Evolutionary conservation across 1,284 basidiomycete species (phyloP), one percentile per base, ranked within the genome.

Genomic region (Anthracocystis panici-leucophaei): DNA sequence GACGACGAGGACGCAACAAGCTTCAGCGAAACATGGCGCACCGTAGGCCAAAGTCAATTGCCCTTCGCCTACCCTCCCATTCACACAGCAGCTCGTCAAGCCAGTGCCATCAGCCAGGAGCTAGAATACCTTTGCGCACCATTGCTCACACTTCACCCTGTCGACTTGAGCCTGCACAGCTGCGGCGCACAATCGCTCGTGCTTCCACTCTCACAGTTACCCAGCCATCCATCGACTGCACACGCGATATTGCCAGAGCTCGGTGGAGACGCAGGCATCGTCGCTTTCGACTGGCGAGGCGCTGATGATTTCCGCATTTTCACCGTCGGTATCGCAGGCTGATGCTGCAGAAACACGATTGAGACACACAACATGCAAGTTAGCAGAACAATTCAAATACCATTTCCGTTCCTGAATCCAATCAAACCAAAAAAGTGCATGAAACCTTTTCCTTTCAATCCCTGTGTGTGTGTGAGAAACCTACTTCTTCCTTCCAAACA

Each of bases 291-390:
- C 48, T 79, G 77, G 77, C 51, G 77, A 2, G 77, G 77, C 27
- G 74, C 74, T 0, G 63, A 79, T 44, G 77, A 79, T 40, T 79
- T 70, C 48, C 59, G 77, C 38, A 61, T 79, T 41, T 79, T 79
- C 45, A 62, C 50, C 21, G 61, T 78, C 52, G 72, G 76, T 31
- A 65, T 75, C 38, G 57, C 60, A 12, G 76, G 73, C 11, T 77
- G 8, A 41, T 12, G 27, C 25, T 23, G 25, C 21, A 18, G 18
- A 27, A 31, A 49, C n/a, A n/a, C n/a, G n/a, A n/a, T n/a, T n/a
- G n/a, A n/a, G n/a, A n/a, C 29, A 44, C 25, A 42, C 42, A 46
- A 10, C 5, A 31, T 21, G n/a, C 14, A 27, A 14, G 27, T 6
- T n/a, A 25, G 20, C 38, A 55, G 20, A 40, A 35, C 20, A 12